Evolutionary conservation across 1,139 yeast species (phyloP).

Genomic region (Lodderomyces orthopsilosis): DNA sequence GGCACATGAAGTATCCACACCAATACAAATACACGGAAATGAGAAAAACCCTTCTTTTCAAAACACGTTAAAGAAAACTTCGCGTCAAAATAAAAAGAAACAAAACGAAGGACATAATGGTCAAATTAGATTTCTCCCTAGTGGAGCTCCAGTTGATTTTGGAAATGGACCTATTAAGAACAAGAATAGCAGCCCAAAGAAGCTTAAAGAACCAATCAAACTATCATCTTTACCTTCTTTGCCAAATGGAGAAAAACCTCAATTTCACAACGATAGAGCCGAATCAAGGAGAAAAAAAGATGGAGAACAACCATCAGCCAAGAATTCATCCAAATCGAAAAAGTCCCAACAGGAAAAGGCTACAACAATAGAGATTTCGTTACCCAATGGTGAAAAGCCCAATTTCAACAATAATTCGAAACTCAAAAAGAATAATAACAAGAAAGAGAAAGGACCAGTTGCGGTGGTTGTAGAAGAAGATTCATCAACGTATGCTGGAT

Average conservation of each 20-base stretch:
- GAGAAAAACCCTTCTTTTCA: constrained; percentile 3
- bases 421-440: constrained; percentile 16
- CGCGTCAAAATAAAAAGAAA: not conserved
- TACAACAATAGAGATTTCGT: constrained; percentile 14
- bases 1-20: constrained; percentile 37
- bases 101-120: constrained; percentile 15
- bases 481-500: constrained; percentile 47
- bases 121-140: constrained; percentile 34
- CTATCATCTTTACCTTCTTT: constrained; percentile 18
- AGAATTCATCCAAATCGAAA: not conserved
- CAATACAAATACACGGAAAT: constrained; percentile 14
- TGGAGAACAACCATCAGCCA: constrained; percentile 3
- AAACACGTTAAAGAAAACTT: not conserved
- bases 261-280: constrained; percentile 19
- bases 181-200: constrained; percentile 4
- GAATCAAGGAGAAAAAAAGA: constrained; percentile 16
- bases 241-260: constrained; percentile 36
- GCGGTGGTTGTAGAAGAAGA: constrained; percentile 5
- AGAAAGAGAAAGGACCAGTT: constrained; percentile 21
- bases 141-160: constrained; percentile 42
- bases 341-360: not conserved
- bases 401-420: constrained; percentile 20
- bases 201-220: constrained; percentile 7
- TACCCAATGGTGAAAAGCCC: constrained; percentile 37
- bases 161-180: constrained; percentile 21